Base-by-base conservation (phyloP, 2,329 filamentous ascomycete genomes). In the Xylariaceae sp. region DNA sequence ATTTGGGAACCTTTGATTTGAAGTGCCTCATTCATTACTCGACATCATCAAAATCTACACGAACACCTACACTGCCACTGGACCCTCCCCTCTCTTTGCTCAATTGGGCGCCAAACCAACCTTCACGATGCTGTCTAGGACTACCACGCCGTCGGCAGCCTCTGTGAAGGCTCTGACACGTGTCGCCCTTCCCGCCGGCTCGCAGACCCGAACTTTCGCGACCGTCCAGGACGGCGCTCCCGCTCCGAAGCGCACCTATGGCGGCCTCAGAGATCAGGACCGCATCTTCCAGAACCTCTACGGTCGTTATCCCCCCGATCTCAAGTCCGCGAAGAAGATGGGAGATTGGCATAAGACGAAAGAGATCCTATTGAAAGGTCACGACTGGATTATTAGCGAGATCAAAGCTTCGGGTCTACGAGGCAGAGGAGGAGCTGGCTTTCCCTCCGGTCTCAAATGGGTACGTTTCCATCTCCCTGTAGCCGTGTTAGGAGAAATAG, bases 291-390 rank as follows among this genome's bases (percentile, higher is more conserved):
- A 96, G 81, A 99, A 99, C 80, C 84, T 99, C 58, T 99, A 99
- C 80, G 88, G 92, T 71, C 92, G 95, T 74, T 92, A 91, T 79
- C 92, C 92, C 49, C 85, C 92, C 62, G 93, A 97, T 76, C 80
- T 99, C 68, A 94, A 95, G 82, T 92, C 87, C 73, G 93, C 95
- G 51, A 93, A 92, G 88, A 96, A 96, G 80, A 96, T 96, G 84
- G 95, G 95, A 69, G 95, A 98, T 77, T 99, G 95, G 95, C 87
- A 99, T 82, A 96, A 96, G 85, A 99, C 95, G 53, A 99, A 99
- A 85, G 95, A 99, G 76, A 99, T 99, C 56, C 78, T 99, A 58
- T 79, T 92, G 68, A 99, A 99, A 84, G 95, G 95, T 54, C 91
- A 99, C 78, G 94, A 99, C 71, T 99, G 95, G 91, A 96, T 99